Conservation (phyloP, 257 asterid species). For the Parsonsia alboflavescens region DNA sequence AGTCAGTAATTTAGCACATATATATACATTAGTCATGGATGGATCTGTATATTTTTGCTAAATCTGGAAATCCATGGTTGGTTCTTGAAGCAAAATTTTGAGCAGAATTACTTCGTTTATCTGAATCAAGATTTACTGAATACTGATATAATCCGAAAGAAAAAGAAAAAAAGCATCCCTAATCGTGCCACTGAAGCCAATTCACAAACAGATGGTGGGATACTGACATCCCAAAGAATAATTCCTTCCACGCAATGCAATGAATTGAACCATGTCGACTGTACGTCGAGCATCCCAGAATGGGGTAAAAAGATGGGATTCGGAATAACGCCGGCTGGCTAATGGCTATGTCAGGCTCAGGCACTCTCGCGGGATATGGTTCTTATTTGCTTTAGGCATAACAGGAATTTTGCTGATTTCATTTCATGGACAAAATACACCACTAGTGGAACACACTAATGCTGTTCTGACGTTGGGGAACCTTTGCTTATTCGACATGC, state of each 20-base stretch:
- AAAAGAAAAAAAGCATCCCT: background rate
- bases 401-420: background rate
- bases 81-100: background rate
- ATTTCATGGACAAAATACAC: background rate
- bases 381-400: background rate
- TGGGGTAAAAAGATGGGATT: background rate
- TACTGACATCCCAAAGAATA: background rate
- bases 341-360: background rate
- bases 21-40: background rate
- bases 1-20: background rate
- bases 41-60: conserved; percentile 1
- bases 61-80: background rate
- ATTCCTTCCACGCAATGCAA: background rate
- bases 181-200: background rate
- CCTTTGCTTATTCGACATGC: background rate
- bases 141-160: background rate
- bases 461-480: background rate
- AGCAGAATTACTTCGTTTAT: background rate
- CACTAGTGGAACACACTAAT: background rate
- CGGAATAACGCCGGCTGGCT: background rate
- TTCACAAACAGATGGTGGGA: background rate
- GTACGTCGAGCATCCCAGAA: background rate
- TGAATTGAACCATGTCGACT: background rate
- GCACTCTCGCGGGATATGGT: background rate
- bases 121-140: background rate